Evolutionary conservation across 768 basidiomycete species (phyloP), one percentile per base, ranked within the genome.

Genomic region (Lactarius deliciosus): DNA sequence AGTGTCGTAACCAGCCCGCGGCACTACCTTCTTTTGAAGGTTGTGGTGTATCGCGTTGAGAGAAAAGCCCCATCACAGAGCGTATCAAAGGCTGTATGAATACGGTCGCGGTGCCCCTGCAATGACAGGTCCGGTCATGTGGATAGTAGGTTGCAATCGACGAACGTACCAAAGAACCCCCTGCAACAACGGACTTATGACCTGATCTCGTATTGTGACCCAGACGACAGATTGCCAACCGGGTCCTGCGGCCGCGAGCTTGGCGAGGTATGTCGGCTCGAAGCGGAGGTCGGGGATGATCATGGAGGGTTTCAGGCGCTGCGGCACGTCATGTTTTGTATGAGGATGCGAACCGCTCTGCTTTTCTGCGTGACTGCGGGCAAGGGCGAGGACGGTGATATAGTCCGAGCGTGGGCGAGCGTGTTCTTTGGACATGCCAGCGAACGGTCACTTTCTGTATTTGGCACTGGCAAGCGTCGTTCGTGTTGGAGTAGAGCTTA

Each of bases 281-380:
- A 90, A 91, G 32, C 90, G 88, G 43, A 91, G 77, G 73, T 92
- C 90, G 32, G 90, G 89, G 61, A 91, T 86, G 61, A 91, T 86
- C 53, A 77, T 73, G 30, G 85, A 57, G 20, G 67, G 57, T 28
- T 40, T 43, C 25, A 54, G 50, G n/a, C 40, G 66, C 50, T 28
- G 58, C 13, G 57, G 61, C 28, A 16, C 40, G 16, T 59, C 59
- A 56, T 34, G 50, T 2, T 28, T 54, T 54, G 47, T 55, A 43
- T 13, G 59, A 50, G 40, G 32, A 36, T 16, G 22, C 3, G 38
- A 5, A 41, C 20, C 59, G 10, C 22, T 63, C 13, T 36, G 57
- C 25, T 25, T 20, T 38, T 61, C 58, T 40, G 55, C 47, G 8
- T 58, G 40, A 20, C 36, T 61, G 38, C 61, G 69, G 5, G 64